Evolutionary conservation across 352 stramenopile genomes (phyloP), one percentile per base, ranked within the genome.

Genomic region (Hyphochytrium catenoides): DNA sequence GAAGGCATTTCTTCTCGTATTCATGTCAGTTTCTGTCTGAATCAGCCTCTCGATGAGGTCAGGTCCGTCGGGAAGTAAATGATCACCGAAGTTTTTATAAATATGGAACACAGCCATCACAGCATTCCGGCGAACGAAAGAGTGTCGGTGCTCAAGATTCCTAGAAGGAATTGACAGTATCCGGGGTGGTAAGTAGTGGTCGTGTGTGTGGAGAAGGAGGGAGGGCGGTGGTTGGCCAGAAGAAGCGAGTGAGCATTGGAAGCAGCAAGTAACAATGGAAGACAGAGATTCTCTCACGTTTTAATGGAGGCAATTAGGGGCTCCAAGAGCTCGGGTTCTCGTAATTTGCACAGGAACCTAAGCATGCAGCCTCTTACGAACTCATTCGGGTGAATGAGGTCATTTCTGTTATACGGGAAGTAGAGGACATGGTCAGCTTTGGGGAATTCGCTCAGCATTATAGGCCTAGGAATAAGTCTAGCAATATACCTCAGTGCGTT

Each of bases 381-480:
- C 64, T 99, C 91, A 55, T 99, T 99, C 29, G 93, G 85, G 59
- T 98, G 90, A 51, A 97, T 98, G 27, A 99, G 54, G 59, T 99
- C 91, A 53, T 98, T 98, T 46, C 96, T 74, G n/a, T n/a, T n/a
- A n/a, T n/a, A n/a, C n/a, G n/a, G n/a, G n/a, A n/a, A n/a, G n/a
- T n/a, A n/a, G n/a, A n/a, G n/a, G n/a, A n/a, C n/a, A n/a, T n/a
- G n/a, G n/a, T n/a, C n/a, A n/a, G n/a, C n/a, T n/a, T n/a, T n/a
- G n/a, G n/a, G n/a, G n/a, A n/a, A n/a, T n/a, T n/a, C n/a, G n/a
- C n/a, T n/a, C n/a, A n/a, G n/a, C n/a, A n/a, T n/a, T n/a, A n/a
- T n/a, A n/a, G n/a, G n/a, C n/a, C n/a, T n/a, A n/a, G n/a, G n/a
- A n/a, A n/a, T n/a, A n/a, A n/a, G n/a, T n/a, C n/a, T n/a, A n/a